These are phyloP conservation scores for Daldinia bambusicola DNA, from an alignment of 495 filamentous ascomycete genomes.

Conservation along the genomic window DNA sequence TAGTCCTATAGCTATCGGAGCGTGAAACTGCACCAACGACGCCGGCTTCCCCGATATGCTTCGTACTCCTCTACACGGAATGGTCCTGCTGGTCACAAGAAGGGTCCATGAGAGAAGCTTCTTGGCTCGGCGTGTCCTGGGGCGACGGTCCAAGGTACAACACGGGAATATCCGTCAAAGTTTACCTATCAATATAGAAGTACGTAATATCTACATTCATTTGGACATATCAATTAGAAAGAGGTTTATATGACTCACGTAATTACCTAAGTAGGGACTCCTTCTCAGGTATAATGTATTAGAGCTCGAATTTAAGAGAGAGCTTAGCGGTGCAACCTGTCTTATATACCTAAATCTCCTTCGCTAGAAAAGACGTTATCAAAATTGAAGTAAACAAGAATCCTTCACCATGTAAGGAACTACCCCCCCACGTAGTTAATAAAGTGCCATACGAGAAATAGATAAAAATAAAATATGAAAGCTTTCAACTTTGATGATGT, in stretches of 20 bases:
- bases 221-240: neutral
- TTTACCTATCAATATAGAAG: neutral
- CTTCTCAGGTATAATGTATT: too few species aligned
- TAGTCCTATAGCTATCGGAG: neutral
- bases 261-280: too few species aligned
- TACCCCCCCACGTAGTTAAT: too few species aligned
- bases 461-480: too few species aligned
- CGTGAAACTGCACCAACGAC: conserved; percentile 11
- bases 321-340: neutral
- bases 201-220: neutral
- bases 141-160: neutral
- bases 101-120: neutral
- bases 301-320: too few species aligned
- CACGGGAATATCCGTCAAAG: neutral
- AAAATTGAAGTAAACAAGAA: too few species aligned
- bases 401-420: neutral
- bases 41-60: conserved; percentile 5
- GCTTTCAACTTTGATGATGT: neutral
- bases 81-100: neutral
- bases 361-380: too few species aligned
- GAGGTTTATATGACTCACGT: too few species aligned
- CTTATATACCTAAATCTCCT: neutral
- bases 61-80: neutral
- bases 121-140: neutral
- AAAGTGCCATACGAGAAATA: too few species aligned